Conservation (phyloP, 441 rosid species). For the Mallotus repandus region DNA sequence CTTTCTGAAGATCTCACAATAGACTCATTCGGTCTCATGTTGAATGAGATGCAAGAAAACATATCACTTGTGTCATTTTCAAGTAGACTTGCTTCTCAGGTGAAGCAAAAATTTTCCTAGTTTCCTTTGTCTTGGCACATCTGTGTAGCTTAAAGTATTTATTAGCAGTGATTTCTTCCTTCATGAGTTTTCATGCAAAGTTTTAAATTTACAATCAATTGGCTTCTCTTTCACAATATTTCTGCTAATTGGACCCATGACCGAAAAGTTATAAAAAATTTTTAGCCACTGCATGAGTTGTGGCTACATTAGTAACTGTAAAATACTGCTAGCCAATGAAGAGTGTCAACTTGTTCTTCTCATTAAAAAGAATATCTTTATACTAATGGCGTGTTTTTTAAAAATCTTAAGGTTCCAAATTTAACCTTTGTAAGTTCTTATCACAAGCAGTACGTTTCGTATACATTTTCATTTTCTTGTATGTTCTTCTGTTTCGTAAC, state of each 20-base stretch:
- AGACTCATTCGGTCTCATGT: conserved; percentile 82
- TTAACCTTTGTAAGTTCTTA: not conserved
- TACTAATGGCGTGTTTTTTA: not conserved
- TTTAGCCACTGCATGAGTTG: not conserved
- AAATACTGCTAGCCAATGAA: not conserved
- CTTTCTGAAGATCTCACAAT: conserved; percentile 79
- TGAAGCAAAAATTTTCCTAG: conserved; percentile 31
- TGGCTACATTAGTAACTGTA: not conserved
- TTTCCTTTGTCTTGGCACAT: not conserved
- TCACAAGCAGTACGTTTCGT: not conserved
- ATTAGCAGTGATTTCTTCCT: not conserved
- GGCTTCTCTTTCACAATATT: not conserved
- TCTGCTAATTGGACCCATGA: not conserved
- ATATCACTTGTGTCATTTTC: conserved; percentile 94
- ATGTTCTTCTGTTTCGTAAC: not conserved
- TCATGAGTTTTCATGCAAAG: not conserved
- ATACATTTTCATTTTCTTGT: not conserved
- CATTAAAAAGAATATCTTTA: not conserved
- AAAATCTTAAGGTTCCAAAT: not conserved
- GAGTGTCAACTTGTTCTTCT: not conserved
- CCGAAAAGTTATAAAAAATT: not conserved
- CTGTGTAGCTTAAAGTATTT: not conserved
- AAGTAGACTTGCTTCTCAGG: conserved; percentile 99
- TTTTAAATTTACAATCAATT: not conserved
- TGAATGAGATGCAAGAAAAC: conserved; percentile 98